These are phyloP conservation scores for Taphrina flavorubra DNA, from an alignment of 1,139 yeast genomes.

Conservation along the genomic window DNA sequence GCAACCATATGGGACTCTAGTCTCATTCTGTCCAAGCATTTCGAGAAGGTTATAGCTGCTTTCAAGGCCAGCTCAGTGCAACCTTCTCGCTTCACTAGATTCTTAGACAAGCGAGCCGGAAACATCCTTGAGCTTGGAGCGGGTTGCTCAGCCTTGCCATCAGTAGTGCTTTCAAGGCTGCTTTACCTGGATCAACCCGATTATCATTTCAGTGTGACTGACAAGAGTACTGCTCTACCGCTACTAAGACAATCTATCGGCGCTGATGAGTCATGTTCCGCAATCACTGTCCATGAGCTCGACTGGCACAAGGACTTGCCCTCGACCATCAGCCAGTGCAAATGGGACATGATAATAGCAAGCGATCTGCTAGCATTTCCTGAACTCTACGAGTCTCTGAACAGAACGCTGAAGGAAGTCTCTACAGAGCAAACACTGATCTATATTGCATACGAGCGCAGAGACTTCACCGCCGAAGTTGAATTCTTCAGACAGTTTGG, in stretches of 20 bases:
- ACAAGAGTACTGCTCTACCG: slow-evolving; percentile 10
- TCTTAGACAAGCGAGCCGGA: neutral
- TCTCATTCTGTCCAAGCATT: slow-evolving; percentile 21
- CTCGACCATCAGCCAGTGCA: neutral
- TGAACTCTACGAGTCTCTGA: neutral
- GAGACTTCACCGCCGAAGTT: slow-evolving; percentile 10
- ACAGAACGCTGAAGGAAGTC: neutral
- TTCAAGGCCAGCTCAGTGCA: neutral
- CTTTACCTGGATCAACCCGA: neutral
- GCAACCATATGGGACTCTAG: slow-evolving; percentile 27
- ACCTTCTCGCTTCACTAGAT: neutral
- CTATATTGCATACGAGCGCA: slow-evolving; percentile 25
- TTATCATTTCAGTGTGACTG: neutral
- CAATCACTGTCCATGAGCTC: neutral
- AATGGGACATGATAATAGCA: slow-evolving; percentile 11
- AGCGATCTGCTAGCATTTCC: slow-evolving; percentile 24
- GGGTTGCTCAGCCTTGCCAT: slow-evolving; percentile 19
- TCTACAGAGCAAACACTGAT: neutral
- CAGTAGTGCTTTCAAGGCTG: slow-evolving; percentile 1
- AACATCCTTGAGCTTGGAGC: slow-evolving; percentile 22
- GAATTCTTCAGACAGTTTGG: slow-evolving; percentile 23
- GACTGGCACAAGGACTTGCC: slow-evolving; percentile 12
- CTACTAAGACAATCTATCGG: neutral
- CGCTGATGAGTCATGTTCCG: neutral
- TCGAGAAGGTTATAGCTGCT: slow-evolving; percentile 6